These are phyloP conservation scores for Syncephalis fuscata DNA, from an alignment of 371 early-diverging fungal species.

Conservation along the genomic window DNA sequence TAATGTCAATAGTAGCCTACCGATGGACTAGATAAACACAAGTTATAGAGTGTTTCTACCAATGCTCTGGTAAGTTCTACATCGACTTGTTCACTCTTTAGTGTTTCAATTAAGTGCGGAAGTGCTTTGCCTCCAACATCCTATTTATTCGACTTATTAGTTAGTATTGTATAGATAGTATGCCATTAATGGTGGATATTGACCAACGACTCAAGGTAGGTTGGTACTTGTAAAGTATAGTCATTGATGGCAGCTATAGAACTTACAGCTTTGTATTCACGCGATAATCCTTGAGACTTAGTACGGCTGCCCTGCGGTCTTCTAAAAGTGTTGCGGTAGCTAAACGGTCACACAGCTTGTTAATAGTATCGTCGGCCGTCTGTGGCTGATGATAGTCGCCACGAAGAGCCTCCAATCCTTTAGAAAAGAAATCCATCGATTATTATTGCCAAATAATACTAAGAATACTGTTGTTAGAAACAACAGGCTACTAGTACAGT, in stretches of 20 bases:
- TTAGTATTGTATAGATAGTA: neutral
- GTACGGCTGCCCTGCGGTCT: slow-evolving; percentile 76
- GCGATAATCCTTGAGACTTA: slow-evolving; percentile 72
- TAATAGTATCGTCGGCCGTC: slow-evolving; percentile 70
- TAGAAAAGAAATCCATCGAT: slow-evolving; percentile 74
- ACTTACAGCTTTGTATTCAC: slow-evolving; percentile 56
- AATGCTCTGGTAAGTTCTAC: neutral
- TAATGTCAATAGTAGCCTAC: neutral
- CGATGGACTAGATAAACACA: neutral
- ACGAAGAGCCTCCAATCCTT: slow-evolving; percentile 58
- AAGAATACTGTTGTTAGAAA: no score
- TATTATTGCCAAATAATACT: neutral
- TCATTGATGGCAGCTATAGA: neutral
- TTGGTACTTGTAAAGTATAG: neutral
- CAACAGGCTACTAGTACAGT: no score
- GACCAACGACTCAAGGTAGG: neutral
- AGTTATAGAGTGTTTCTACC: neutral
- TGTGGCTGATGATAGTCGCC: slow-evolving; percentile 65
- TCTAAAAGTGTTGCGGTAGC: slow-evolving; percentile 69
- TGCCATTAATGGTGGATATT: neutral
- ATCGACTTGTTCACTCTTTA: slow-evolving; percentile 21
- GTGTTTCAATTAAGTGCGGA: slow-evolving; percentile 45
- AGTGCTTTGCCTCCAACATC: slow-evolving; percentile 72
- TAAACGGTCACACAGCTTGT: slow-evolving; percentile 71
- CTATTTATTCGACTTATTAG: slow-evolving; percentile 15